A percentile compares a stretch with the other conserved stretches of the same genome.
phyloP scores from a whole-genome alignment of 2,329 filamentous ascomycete species.

The Nannizziopsis barbatae region DNA sequence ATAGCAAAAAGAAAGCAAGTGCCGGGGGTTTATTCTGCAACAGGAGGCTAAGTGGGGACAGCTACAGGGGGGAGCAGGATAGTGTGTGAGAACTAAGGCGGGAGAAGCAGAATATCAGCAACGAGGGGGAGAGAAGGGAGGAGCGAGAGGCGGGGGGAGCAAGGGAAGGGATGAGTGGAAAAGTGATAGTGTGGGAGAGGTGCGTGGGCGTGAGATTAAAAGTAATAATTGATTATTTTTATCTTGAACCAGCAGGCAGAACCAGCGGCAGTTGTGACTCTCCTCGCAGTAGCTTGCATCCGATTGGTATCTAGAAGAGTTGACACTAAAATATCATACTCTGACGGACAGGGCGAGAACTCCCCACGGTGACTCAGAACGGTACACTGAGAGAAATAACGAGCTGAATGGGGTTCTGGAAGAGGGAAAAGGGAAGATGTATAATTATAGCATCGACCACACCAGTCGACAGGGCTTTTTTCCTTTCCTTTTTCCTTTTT shows the following conservation, averaged over 20 bases:
- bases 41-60: slow-evolving; percentile 5
- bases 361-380: no score
- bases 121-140: not conserved
- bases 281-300: slow-evolving; percentile 4
- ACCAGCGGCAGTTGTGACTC: not conserved
- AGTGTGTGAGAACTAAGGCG: not conserved
- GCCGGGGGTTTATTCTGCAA: slow-evolving; percentile 1
- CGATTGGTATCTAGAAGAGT: slow-evolving; percentile 5
- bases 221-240: no score
- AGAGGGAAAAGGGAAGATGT: not conserved
- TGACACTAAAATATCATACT: not conserved
- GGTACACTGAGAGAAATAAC: not conserved
- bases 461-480: not conserved
- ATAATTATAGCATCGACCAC: not conserved
- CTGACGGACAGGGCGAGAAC: not conserved
- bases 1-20: not conserved
- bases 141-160: not conserved
- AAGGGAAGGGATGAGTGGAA: not conserved
- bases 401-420: not conserved
- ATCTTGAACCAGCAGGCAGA: no score
- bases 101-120: not conserved
- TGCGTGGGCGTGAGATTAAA: no score
- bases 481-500: no score
- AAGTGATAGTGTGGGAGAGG: not conserved
- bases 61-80: not conserved